These are phyloP conservation scores for Yamadazyma siamensis DNA, from an alignment of 1,139 yeast genomes.

Conservation along the genomic window DNA sequence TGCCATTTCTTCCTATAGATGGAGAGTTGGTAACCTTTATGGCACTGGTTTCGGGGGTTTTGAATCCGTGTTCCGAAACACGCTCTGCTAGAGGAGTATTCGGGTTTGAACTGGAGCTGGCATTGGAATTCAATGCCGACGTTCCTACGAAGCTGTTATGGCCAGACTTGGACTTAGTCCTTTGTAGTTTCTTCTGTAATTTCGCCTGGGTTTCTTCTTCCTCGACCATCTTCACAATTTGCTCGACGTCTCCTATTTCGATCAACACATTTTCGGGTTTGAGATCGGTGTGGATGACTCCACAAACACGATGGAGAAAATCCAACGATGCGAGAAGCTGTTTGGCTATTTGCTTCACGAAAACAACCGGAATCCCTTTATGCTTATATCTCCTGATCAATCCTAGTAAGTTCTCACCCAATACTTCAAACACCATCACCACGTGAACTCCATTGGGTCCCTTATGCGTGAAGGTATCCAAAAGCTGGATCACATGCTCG, in stretches of 20 bases:
- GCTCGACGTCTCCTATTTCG: constrained; percentile 75
- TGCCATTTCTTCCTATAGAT: constrained; percentile 42
- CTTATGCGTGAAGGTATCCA: constrained; percentile 63
- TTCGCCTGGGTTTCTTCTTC: constrained; percentile 49
- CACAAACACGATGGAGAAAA: constrained; percentile 79
- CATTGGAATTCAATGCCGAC: too few relatives aligned
- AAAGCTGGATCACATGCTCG: constrained; percentile 57
- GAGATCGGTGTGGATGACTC: constrained; percentile 87
- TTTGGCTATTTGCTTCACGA: constrained; percentile 78
- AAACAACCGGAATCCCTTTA: constrained; percentile 68
- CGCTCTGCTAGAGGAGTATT: too few relatives aligned
- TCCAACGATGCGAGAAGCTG: constrained; percentile 76
- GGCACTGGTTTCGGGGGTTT: constrained; percentile 7
- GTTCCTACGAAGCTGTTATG: constrained; percentile 16
- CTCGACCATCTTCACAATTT: constrained; percentile 56
- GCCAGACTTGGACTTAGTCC: constrained; percentile 19
- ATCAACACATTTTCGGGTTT: constrained; percentile 88
- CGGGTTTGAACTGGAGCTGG: constrained; percentile 11
- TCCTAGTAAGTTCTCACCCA: constrained; percentile 78
- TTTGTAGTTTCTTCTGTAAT: constrained; percentile 35
- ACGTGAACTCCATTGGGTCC: constrained; percentile 79
- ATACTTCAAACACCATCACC: constrained; percentile 85
- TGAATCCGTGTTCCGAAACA: constrained; percentile 5
- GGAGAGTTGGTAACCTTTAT: constrained; percentile 24
- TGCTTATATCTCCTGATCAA: constrained; percentile 65